Percentiles rank a stretch among this genome's conserved stretches.
These are phyloP conservation scores for Phytomonas francai DNA, from an alignment of 208 protist genomes.

Conservation along the genomic window DNA sequence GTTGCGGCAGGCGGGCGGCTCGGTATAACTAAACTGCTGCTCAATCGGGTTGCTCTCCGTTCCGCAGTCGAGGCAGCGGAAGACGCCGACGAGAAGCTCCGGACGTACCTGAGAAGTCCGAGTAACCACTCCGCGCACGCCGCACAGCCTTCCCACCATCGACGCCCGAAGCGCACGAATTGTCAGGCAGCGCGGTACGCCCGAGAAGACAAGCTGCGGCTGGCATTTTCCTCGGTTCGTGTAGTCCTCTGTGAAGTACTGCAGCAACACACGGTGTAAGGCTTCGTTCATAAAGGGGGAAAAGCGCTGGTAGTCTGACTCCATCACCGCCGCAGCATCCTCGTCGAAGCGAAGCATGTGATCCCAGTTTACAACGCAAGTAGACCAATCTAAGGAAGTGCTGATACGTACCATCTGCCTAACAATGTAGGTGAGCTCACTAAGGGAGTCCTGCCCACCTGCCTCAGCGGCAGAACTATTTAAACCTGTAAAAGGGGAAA, in stretches of 20 bases:
- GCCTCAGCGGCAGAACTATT: neutral
- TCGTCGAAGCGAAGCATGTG: conserved; percentile 73
- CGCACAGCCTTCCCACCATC: conserved; percentile 92
- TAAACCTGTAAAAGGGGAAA: neutral
- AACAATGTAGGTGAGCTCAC: conserved; percentile 44
- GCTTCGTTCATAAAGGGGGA: conserved; percentile 63
- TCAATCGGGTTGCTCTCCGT: conserved; percentile 78
- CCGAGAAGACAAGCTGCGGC: conserved; percentile 76
- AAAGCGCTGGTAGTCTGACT: conserved; percentile 80
- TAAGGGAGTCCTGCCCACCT: neutral
- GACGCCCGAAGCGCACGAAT: conserved; percentile 92
- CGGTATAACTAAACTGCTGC: conserved; percentile 99
- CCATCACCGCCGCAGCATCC: conserved; percentile 54
- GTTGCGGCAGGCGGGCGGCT: conserved; percentile 89
- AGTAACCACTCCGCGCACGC: conserved; percentile 97
- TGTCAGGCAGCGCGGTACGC: conserved; percentile 71
- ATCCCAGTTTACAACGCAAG: conserved; percentile 75
- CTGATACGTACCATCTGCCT: conserved; percentile 77
- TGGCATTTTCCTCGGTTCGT: conserved; percentile 58
- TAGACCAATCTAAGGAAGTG: conserved; percentile 64
- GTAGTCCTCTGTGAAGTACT: conserved; percentile 84
- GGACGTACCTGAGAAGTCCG: conserved; percentile 97
- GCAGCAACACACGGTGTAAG: conserved; percentile 59
- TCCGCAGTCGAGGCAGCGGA: conserved; percentile 95
- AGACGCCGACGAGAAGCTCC: conserved; percentile 96